Percentiles rank a stretch among this genome's conserved stretches.
phyloP scores from a whole-genome alignment of 1,284 basidiomycete species.

The Schizopora paradoxa region DNA sequence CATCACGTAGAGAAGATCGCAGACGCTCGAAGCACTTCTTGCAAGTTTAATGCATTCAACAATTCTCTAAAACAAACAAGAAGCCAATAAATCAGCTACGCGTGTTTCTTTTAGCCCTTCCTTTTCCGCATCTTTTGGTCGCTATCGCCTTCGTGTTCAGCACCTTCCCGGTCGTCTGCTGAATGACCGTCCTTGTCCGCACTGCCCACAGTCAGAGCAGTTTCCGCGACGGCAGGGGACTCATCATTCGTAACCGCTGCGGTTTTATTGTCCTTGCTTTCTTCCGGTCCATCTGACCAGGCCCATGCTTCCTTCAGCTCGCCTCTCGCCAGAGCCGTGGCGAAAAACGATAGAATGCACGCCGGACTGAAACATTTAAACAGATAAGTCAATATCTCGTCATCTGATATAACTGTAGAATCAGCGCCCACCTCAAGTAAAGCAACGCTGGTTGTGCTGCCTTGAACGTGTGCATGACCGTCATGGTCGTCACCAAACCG shows the following conservation, averaged over 20 bases:
- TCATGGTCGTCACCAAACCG: conserved; percentile 79
- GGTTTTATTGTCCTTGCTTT: conserved; percentile 11
- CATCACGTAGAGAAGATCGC: too few relatives aligned
- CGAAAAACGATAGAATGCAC: conserved; percentile 58
- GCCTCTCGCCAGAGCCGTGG: conserved; percentile 47
- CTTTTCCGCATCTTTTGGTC: not conserved
- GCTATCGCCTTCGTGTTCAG: not conserved
- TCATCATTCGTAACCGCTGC: conserved; percentile 12
- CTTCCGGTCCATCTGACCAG: conserved; percentile 49
- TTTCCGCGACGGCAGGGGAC: conserved; percentile 12
- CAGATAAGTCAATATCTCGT: not conserved
- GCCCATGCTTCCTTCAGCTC: conserved; percentile 59
- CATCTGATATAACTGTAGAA: not conserved
- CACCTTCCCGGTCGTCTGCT: not conserved
- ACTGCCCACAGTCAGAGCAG: conserved; percentile 1
- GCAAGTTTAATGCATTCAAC: too few relatives aligned
- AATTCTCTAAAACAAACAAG: too few relatives aligned
- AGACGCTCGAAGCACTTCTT: too few relatives aligned
- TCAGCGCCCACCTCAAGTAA: conserved; percentile 71
- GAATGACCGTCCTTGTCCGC: conserved; percentile 1
- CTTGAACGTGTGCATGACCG: conserved; percentile 79
- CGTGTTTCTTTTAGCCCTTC: not conserved
- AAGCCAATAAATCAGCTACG: not conserved
- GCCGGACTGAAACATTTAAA: conserved; percentile 47
- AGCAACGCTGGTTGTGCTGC: conserved; percentile 89